Percentiles rank a stretch among this genome's conserved stretches.
phyloP scores from a whole-genome alignment of 192 early-diverging fungal species.

The Cladochytrium replicatum region DNA sequence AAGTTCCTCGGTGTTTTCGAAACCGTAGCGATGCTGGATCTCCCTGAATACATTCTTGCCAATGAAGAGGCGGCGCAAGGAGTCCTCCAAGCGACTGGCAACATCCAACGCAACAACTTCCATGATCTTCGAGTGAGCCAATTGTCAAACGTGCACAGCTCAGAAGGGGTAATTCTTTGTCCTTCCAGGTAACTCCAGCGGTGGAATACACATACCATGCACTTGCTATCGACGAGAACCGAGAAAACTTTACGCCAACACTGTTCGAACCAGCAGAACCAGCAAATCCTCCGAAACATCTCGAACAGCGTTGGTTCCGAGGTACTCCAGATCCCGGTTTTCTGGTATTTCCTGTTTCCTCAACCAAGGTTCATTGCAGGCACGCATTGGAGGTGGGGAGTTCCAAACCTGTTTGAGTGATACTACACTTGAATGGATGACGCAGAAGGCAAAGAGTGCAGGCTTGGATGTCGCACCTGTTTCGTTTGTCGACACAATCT shows the following conservation, averaged over 20 bases:
- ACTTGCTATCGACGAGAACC: constrained; percentile 13
- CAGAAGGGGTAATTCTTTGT: too few species aligned
- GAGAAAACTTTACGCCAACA: constrained; percentile 6
- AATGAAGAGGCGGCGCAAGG: background rate
- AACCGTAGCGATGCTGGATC: constrained; percentile 9
- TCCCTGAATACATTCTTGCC: constrained; percentile 4
- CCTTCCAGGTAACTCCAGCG: too few species aligned
- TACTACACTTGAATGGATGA: constrained; percentile 15
- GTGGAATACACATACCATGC: constrained; percentile 13
- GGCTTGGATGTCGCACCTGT: constrained; percentile 4
- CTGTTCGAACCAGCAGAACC: constrained; percentile 6
- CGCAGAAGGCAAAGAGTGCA: constrained; percentile 9
- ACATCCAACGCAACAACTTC: constrained; percentile 10
- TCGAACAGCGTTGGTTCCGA: constrained; percentile 16
- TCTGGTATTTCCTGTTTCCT: too few species aligned
- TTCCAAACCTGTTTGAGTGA: constrained; percentile 8
- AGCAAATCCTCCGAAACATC: background rate
- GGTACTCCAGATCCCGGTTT: too few species aligned
- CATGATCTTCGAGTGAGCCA: constrained; percentile 11
- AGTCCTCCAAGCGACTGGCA: too few species aligned
- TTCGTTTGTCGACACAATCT: too few species aligned
- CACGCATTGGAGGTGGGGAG: constrained; percentile 20
- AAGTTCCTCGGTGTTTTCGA: constrained; percentile 14
- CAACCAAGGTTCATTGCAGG: too few species aligned
- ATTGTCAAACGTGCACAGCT: too few species aligned